A percentile compares a stretch with the other conserved stretches of the same genome.
Evolutionary conservation across 2,329 filamentous ascomycete genomes (phyloP).

Genomic region (Pseudopithomyces maydicus): DNA sequence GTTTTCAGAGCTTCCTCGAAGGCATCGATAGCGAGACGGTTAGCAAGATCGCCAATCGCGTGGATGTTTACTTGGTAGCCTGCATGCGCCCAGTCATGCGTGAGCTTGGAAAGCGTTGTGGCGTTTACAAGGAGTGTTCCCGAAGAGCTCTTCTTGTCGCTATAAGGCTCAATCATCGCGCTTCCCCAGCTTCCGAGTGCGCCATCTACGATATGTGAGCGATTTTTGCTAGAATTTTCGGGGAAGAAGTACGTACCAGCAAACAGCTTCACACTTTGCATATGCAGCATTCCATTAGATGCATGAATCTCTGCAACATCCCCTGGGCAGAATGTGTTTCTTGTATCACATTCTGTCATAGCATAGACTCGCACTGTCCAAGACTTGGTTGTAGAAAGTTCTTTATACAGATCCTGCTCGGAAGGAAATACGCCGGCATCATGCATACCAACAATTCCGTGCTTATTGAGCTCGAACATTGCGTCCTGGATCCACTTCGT

Average conservation of each 20-base stretch:
- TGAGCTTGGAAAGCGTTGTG: slow-evolving; percentile 60
- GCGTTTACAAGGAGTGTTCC: slow-evolving; percentile 71
- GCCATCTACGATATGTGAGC: slow-evolving; percentile 58
- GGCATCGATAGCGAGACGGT: slow-evolving; percentile 67
- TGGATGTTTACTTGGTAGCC: slow-evolving; percentile 75
- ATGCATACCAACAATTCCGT: slow-evolving; percentile 71
- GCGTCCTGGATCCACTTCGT: slow-evolving; percentile 62
- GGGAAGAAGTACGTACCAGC: slow-evolving; percentile 54
- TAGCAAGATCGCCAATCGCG: slow-evolving; percentile 73
- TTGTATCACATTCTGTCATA: slow-evolving; percentile 69
- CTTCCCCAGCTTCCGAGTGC: slow-evolving; percentile 74
- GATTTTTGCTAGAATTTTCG: no score
- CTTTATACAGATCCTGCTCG: slow-evolving; percentile 60
- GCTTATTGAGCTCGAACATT: slow-evolving; percentile 65
- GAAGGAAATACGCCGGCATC: slow-evolving; percentile 67
- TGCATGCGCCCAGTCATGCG: slow-evolving; percentile 62
- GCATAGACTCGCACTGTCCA: slow-evolving; percentile 69
- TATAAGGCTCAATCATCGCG: slow-evolving; percentile 72
- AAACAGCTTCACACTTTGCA: slow-evolving; percentile 72
- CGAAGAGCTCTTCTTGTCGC: slow-evolving; percentile 64
- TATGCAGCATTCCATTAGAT: slow-evolving; percentile 57
- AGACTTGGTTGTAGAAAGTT: slow-evolving; percentile 56
- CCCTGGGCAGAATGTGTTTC: slow-evolving; percentile 67
- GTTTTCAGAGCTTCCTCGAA: slow-evolving; percentile 62
- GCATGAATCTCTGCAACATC: slow-evolving; percentile 53